A percentile compares a stretch with the other conserved stretches of the same genome.
These are phyloP conservation scores for Alternaria sp. DNA, from an alignment of 2,329 filamentous ascomycete species.

Conservation along the genomic window DNA sequence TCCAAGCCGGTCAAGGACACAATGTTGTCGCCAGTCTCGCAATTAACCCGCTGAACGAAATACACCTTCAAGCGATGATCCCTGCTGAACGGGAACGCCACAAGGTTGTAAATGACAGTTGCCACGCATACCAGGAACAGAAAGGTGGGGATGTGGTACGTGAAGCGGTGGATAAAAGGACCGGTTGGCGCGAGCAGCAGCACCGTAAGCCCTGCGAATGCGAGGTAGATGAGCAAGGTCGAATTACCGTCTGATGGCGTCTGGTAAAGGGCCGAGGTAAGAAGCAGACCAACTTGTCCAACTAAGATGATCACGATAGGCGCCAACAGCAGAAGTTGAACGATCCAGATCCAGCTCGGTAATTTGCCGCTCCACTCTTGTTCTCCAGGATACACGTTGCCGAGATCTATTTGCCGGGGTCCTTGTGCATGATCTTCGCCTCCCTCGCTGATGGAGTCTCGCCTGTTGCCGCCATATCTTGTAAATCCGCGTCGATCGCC, in stretches of 20 bases:
- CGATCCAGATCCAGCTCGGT: slow-evolving; percentile 84
- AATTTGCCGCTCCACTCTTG: slow-evolving; percentile 85
- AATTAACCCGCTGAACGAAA: slow-evolving; percentile 82
- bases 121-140: slow-evolving; percentile 76
- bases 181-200: slow-evolving; percentile 78
- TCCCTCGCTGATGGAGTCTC: slow-evolving; percentile 51
- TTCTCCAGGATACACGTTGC: slow-evolving; percentile 69
- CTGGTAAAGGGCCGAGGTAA: slow-evolving; percentile 77
- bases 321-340: slow-evolving; percentile 83
- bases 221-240: slow-evolving; percentile 74
- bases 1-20: slow-evolving; percentile 62
- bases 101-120: slow-evolving; percentile 85
- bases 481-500: slow-evolving; percentile 64
- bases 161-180: slow-evolving; percentile 88
- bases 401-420: slow-evolving; percentile 46
- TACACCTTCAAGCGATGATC: slow-evolving; percentile 84
- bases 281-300: slow-evolving; percentile 77
- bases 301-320: slow-evolving; percentile 81
- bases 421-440: slow-evolving; percentile 43
- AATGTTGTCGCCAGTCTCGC: slow-evolving; percentile 73
- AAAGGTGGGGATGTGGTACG: slow-evolving; percentile 81
- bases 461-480: slow-evolving; percentile 57
- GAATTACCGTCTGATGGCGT: slow-evolving; percentile 85
- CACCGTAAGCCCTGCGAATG: slow-evolving; percentile 72
- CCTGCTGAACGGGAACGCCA: slow-evolving; percentile 86